Conservation (phyloP, 345 rosid species). For the Hibiscus tridactylites region DNA sequence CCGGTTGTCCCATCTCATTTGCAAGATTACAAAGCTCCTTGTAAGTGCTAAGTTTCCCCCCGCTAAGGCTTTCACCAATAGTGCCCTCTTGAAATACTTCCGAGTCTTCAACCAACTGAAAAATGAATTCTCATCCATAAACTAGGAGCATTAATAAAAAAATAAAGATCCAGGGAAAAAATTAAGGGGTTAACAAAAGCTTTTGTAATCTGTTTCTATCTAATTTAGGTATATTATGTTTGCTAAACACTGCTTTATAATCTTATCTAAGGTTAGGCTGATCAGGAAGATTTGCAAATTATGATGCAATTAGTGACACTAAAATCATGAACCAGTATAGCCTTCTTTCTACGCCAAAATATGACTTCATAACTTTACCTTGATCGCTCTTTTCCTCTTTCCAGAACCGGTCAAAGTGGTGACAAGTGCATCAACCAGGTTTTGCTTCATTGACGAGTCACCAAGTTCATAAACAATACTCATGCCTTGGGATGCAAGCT, state of each 20-base stretch:
- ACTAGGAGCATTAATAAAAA: background rate
- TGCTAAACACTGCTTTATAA: background rate
- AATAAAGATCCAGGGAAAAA: conserved; percentile 1
- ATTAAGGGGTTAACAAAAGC: background rate
- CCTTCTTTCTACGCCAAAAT: background rate
- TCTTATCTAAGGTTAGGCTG: background rate
- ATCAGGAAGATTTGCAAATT: background rate
- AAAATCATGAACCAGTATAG: conserved; percentile 15
- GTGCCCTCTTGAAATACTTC: conserved; percentile 94
- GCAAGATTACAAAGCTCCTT: conserved; percentile 94
- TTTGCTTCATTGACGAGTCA: conserved; percentile 76
- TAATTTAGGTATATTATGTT: background rate
- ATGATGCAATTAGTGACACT: background rate
- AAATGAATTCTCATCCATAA: conserved; percentile 15
- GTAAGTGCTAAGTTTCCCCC: conserved; percentile 89
- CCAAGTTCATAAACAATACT: conserved; percentile 95
- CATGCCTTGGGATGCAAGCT: conserved; percentile 97
- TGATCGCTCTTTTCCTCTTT: conserved; percentile 88
- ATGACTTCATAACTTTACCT: conserved; percentile 39
- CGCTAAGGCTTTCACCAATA: conserved; percentile 74
- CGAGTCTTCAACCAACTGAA: conserved; percentile 76
- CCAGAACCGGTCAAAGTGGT: conserved; percentile 85
- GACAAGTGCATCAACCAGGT: conserved; percentile 82
- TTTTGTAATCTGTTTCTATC: background rate
- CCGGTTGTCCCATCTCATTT: conserved; percentile 99